Conservation (phyloP, 2,329 filamentous ascomycete genomes). For the Gnomoniopsis sp. region DNA sequence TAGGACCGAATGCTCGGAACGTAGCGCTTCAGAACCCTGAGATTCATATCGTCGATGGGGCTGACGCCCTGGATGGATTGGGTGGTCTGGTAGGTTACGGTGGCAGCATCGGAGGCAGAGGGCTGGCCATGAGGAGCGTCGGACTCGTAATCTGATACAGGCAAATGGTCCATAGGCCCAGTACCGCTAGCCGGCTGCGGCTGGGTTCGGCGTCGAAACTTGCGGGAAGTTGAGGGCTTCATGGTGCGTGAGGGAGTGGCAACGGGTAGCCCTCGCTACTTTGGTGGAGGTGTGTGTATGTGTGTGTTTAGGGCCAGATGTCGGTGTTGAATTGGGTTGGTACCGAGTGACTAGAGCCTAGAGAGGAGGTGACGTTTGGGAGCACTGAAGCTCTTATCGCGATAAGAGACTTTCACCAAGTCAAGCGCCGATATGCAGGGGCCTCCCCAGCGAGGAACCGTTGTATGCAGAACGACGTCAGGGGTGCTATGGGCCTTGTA, state of each 20-base stretch:
- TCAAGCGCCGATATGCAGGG: background rate
- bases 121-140: constrained; percentile 51
- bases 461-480: too few relatives aligned
- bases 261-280: background rate
- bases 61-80: constrained; percentile 50
- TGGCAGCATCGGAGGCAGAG: constrained; percentile 27
- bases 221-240: constrained; percentile 41
- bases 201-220: constrained; percentile 25
- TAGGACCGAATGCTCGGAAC: constrained; percentile 71
- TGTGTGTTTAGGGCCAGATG: too few relatives aligned
- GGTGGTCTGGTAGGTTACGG: constrained; percentile 67
- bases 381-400: too few relatives aligned
- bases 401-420: too few relatives aligned
- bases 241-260: constrained; percentile 27
- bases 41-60: constrained; percentile 82
- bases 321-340: too few relatives aligned
- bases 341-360: too few relatives aligned
- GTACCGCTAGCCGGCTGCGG: constrained; percentile 22
- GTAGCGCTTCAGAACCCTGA: constrained; percentile 78
- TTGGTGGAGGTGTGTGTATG: too few relatives aligned
- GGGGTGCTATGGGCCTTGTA: too few relatives aligned
- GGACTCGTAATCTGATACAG: constrained; percentile 62
- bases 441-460: background rate
- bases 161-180: constrained; percentile 35
- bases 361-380: too few relatives aligned